A percentile compares a stretch with the other conserved stretches of the same genome.
These are phyloP conservation scores for Cymbopogon citratus DNA, from an alignment of 176 grass and related monocot species.

Conservation along the genomic window DNA sequence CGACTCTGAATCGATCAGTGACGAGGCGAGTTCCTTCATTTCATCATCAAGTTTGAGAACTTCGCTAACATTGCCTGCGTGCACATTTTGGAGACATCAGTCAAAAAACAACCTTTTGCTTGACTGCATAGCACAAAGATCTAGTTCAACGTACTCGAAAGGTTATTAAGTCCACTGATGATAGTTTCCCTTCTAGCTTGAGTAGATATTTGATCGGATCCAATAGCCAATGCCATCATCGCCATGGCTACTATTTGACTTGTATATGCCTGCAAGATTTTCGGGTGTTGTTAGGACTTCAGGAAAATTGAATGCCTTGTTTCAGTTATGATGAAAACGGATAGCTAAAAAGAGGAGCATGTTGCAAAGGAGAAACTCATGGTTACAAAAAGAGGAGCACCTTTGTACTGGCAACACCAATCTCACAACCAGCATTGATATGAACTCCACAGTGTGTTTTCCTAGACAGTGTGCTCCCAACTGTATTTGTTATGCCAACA, in stretches of 20 bases:
- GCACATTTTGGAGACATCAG: neutral
- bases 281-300: conserved; percentile 3
- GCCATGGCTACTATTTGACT: conserved; percentile 95
- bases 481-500: conserved; percentile 91
- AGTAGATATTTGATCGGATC: conserved; percentile 89
- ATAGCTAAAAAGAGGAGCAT: neutral
- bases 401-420: conserved; percentile 95
- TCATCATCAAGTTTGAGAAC: conserved; percentile 84
- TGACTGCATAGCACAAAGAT: neutral
- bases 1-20: conserved; percentile 59
- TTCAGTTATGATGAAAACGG: neutral
- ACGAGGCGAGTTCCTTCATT: conserved; percentile 88
- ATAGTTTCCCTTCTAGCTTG: conserved; percentile 61
- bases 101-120: neutral
- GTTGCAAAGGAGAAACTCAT: neutral
- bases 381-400: too few species aligned
- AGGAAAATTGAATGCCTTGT: neutral
- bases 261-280: conserved; percentile 70
- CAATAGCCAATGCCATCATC: conserved; percentile 96
- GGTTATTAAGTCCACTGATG: conserved; percentile 54
- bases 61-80: conserved; percentile 50
- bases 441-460: conserved; percentile 94
- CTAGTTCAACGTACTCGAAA: conserved; percentile 55
- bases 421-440: conserved; percentile 95
- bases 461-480: conserved; percentile 82